Percentiles rank a stretch among this genome's conserved stretches.
phyloP scores from a whole-genome alignment of 2,329 filamentous ascomycete genomes.

The Nothophaeocryptopus gaeumannii region DNA sequence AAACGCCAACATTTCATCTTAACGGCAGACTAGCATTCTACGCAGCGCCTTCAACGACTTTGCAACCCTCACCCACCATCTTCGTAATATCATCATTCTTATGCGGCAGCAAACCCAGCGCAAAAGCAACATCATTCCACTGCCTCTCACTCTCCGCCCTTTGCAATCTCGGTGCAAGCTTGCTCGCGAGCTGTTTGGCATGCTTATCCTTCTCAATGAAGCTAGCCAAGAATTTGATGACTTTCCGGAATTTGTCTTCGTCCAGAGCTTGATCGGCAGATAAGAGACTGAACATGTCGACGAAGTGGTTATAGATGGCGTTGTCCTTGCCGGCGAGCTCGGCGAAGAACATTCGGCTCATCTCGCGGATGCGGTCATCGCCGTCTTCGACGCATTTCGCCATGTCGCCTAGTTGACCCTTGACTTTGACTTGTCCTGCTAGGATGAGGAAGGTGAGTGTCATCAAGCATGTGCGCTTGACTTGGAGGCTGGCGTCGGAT shows the following conservation, averaged over 20 bases:
- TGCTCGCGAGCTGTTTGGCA: conserved; percentile 87
- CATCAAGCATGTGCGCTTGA: conserved; percentile 98
- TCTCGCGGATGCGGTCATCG: conserved; percentile 90
- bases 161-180: conserved; percentile 79
- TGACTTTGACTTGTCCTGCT: conserved; percentile 97
- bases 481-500: conserved; percentile 80
- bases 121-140: conserved; percentile 97
- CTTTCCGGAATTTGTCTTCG: conserved; percentile 80
- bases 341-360: conserved; percentile 97
- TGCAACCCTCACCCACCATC: conserved; percentile 70
- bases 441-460: conserved; percentile 96
- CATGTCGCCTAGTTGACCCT: conserved; percentile 98
- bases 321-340: conserved; percentile 98
- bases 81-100: conserved; percentile 89
- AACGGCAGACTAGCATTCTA: neutral
- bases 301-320: conserved; percentile 98
- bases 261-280: conserved; percentile 77
- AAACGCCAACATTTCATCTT: no score
- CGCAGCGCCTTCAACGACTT: conserved; percentile 41
- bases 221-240: conserved; percentile 87
- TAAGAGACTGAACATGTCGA: conserved; percentile 95
- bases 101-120: conserved; percentile 82
- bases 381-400: conserved; percentile 96
- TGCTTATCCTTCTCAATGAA: conserved; percentile 99
- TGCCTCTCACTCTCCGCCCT: conserved; percentile 90